Base-by-base conservation (phyloP, 2,329 filamentous ascomycete species). In the Exutisphaerella laricina region DNA sequence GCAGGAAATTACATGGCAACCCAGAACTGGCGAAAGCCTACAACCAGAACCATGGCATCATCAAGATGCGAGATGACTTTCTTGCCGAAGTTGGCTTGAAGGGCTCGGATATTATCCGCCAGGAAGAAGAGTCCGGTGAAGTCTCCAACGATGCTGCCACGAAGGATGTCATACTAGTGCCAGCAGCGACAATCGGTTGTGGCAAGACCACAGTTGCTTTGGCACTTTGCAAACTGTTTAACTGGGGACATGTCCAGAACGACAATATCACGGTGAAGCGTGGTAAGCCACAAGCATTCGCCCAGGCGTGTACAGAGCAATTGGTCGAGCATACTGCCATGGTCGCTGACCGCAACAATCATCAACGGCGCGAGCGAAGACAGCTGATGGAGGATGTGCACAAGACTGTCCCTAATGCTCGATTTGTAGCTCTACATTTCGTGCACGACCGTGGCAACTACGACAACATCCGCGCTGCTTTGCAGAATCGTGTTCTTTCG, bases 131-230 rank as follows among this genome's bases (percentile, higher is more conserved):
- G 50, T 66, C 70, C 14, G 77, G 74, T 8, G 66, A 72, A 3
- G 64, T 70, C 5, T 61, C 66, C 8, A 73, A 73, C 47, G 67
- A 71, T 7, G 73, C 80, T 5, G 78, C 85, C 2, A 75, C 70
- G 0, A 67, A 72, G 3, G 79, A 94, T 57, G 74, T 96, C 12
- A 77, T 96, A 13, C 73, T 98, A n/a, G 84, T 88, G 4, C 89
- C 92, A 1, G 81, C 96, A 55, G 88, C 92, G 1, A 95, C 92
- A 1, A 84, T 98, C 41, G 92, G 92, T 7, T 98, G 92, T 61
- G 92, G 92, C 43, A 98, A 98, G 74, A 98, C 92, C 0, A 98
- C 92, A 0, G 70, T 98, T 37, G 88, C 86, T 3, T 67, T 94
- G 37, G 89, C 86, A 2, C 71, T 98, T 14, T 76, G 77, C 4